Conservation (phyloP, 148 eudicot species). For the Rhododendron williamsianum region DNA sequence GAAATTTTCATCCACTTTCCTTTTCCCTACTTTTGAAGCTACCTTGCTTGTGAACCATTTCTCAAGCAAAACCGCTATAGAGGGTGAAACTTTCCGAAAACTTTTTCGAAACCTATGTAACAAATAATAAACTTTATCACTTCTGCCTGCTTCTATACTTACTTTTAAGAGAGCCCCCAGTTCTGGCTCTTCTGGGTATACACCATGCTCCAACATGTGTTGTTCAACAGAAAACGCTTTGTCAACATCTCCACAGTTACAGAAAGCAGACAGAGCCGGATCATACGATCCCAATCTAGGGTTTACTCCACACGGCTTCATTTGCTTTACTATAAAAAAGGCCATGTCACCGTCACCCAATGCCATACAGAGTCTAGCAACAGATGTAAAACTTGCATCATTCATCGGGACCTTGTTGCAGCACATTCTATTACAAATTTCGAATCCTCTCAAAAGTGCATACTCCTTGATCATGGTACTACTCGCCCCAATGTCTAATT, state of each 20-base stretch:
- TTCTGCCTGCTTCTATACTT: conserved; percentile 51
- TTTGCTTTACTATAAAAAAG: conserved; percentile 69
- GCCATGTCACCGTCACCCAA: conserved; percentile 86
- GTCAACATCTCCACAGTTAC: conserved; percentile 52
- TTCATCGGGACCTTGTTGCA: conserved; percentile 59
- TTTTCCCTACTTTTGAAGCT: conserved; percentile 69
- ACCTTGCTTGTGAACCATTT: conserved; percentile 66
- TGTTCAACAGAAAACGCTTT: conserved; percentile 73
- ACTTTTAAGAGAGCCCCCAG: conserved; percentile 65
- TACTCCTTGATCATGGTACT: conserved; percentile 53
- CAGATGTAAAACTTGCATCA: conserved; percentile 79
- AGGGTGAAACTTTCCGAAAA: conserved; percentile 51
- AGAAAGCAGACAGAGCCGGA: conserved; percentile 69
- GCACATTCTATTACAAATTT: conserved; percentile 63
- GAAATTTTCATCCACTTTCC: conserved; percentile 50
- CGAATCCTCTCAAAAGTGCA: conserved; percentile 67
- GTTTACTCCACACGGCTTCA: conserved; percentile 61
- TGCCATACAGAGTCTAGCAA: conserved; percentile 84
- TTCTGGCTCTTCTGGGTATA: conserved; percentile 84
- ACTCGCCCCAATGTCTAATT: conserved; percentile 37
- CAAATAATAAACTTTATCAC: conserved; percentile 73
- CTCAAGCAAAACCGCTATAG: conserved; percentile 57
- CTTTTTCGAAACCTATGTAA: conserved; percentile 67
- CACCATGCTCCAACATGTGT: conserved; percentile 77
- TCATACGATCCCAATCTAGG: conserved; percentile 79